These are phyloP conservation scores for Ceratocystiopsis minuta DNA, from an alignment of 2,329 filamentous ascomycete species.

Conservation along the genomic window DNA sequence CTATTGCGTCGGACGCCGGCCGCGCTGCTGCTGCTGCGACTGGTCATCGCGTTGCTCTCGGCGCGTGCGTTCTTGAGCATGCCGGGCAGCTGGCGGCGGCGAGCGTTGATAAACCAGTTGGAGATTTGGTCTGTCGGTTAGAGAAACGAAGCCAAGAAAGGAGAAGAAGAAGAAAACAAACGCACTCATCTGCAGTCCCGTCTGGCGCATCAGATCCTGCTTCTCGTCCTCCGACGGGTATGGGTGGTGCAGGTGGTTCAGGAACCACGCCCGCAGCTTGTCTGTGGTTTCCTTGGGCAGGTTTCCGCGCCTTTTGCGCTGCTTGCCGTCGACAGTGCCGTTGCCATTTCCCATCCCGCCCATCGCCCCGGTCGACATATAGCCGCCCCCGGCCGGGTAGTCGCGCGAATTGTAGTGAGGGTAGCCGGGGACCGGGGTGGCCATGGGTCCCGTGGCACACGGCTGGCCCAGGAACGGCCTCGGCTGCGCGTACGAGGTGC, in stretches of 20 bases:
- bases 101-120: conserved; percentile 69
- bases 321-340: conserved; percentile 27
- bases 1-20: conserved; percentile 3
- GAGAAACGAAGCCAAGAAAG: conserved; percentile 1
- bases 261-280: conserved; percentile 63
- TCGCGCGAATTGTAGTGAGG: conserved; percentile 13
- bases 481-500: background rate
- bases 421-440: background rate
- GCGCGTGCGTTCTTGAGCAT: conserved; percentile 39
- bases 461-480: background rate
- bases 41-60: conserved; percentile 29
- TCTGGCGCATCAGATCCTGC: conserved; percentile 58
- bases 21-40: conserved; percentile 15
- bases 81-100: conserved; percentile 43
- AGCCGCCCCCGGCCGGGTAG: conserved; percentile 22
- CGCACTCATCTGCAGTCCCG: conserved; percentile 62
- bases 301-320: conserved; percentile 57
- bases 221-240: conserved; percentile 85
- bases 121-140: conserved; percentile 44
- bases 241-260: conserved; percentile 58
- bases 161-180: conserved; percentile 13
- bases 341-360: conserved; percentile 1
- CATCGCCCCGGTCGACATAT: conserved; percentile 12
- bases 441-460: background rate
- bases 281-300: conserved; percentile 82